Conservation (phyloP, 2,329 filamentous ascomycete species). For the Fusarium sp. region DNA sequence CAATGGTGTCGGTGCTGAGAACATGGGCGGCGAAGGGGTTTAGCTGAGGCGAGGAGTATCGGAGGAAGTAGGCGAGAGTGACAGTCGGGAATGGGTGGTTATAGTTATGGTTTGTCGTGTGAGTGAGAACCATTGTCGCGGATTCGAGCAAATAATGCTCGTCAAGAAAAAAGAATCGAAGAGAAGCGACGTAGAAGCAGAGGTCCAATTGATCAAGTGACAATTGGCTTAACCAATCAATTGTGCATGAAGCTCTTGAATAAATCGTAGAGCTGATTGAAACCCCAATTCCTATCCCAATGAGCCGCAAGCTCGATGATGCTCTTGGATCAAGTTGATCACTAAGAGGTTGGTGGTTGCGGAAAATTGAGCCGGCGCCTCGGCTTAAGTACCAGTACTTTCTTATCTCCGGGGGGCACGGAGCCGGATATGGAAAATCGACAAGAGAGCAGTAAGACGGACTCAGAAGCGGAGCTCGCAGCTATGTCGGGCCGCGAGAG, state of each 20-base stretch:
- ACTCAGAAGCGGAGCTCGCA: slow-evolving; percentile 32
- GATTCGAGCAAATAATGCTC: slow-evolving; percentile 23
- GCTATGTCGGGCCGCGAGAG: slow-evolving; percentile 43
- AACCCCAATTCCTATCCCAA: slow-evolving; percentile 13
- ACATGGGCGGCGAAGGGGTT: slow-evolving; percentile 87
- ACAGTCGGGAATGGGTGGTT: slow-evolving; percentile 85
- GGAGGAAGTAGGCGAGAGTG: slow-evolving; percentile 88
- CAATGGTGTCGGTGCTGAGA: slow-evolving; percentile 83
- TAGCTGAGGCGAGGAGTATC: slow-evolving; percentile 75
- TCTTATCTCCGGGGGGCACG: slow-evolving; percentile 32
- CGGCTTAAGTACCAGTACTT: slow-evolving; percentile 36
- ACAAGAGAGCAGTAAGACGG: slow-evolving; percentile 9
- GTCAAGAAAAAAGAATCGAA: slow-evolving; percentile 11
- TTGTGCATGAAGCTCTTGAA: neutral
- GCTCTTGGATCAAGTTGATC: slow-evolving; percentile 25
- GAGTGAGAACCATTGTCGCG: slow-evolving; percentile 68
- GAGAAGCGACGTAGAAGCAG: neutral
- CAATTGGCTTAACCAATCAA: neutral
- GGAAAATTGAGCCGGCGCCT: slow-evolving; percentile 39
- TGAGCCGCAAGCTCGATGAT: slow-evolving; percentile 26
- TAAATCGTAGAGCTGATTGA: neutral
- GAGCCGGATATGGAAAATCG: slow-evolving; percentile 17
- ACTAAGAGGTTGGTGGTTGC: slow-evolving; percentile 34
- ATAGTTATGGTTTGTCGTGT: slow-evolving; percentile 76
- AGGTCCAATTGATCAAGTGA: slow-evolving; percentile 28